Percentiles rank a stretch among this genome's conserved stretches.
phyloP scores from a whole-genome alignment of 1,284 basidiomycete species.

The Pseudozyma sp. region DNA sequence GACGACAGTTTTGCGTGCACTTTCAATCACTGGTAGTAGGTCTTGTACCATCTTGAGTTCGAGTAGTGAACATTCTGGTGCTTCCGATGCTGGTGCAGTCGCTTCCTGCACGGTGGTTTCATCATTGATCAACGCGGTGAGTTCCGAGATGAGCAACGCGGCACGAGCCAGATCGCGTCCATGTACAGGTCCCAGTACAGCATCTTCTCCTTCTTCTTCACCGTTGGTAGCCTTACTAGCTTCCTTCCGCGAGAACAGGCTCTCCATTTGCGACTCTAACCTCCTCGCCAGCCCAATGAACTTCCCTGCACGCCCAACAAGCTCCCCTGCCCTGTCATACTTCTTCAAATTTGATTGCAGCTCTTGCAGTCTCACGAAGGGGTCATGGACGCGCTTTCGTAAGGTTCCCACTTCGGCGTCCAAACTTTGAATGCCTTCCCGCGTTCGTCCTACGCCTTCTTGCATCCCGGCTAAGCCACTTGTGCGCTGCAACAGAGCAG shows the following conservation, averaged over 20 bases:
- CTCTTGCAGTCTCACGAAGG: slow-evolving; percentile 18
- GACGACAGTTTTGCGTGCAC: slow-evolving; percentile 40
- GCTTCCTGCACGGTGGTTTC: background rate
- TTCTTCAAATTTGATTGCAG: slow-evolving; percentile 18
- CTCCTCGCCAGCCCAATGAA: slow-evolving; percentile 42
- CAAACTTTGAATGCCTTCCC: slow-evolving; percentile 14
- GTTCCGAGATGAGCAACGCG: slow-evolving; percentile 45
- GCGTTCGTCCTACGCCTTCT: slow-evolving; percentile 6
- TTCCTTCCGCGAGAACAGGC: slow-evolving; percentile 22
- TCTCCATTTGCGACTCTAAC: slow-evolving; percentile 53
- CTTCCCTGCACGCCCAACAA: slow-evolving; percentile 25
- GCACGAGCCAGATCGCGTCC: slow-evolving; percentile 53
- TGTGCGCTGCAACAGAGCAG: slow-evolving; percentile 19
- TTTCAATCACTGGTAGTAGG: slow-evolving; percentile 37
- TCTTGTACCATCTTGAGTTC: slow-evolving; percentile 41
- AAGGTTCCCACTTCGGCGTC: slow-evolving; percentile 24
- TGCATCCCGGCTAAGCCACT: slow-evolving; percentile 20
- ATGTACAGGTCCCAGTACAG: slow-evolving; percentile 39
- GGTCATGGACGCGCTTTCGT: slow-evolving; percentile 24
- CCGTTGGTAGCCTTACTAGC: background rate
- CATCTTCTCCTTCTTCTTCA: slow-evolving; percentile 28
- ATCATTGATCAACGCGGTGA: slow-evolving; percentile 18
- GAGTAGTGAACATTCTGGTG: slow-evolving; percentile 58
- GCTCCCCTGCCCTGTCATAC: slow-evolving; percentile 26
- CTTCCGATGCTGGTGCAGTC: too few species aligned